These are phyloP conservation scores for Lepidopterella palustris DNA, from an alignment of 495 filamentous ascomycete genomes.

Conservation along the genomic window DNA sequence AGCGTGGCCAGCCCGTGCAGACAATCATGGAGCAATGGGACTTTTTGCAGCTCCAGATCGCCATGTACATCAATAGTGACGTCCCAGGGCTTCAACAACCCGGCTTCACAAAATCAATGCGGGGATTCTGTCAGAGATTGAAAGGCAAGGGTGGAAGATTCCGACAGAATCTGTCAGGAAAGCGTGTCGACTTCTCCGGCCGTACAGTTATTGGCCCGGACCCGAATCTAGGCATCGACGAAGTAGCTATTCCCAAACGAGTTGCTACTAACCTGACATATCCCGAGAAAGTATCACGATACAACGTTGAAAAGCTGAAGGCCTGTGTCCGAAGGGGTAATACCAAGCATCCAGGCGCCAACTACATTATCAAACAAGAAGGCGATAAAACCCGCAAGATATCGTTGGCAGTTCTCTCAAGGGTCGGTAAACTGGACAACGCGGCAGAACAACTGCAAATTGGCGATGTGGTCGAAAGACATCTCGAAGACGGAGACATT, in stretches of 20 bases:
- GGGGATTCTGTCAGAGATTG: slow-evolving; percentile 88
- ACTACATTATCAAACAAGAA: slow-evolving; percentile 59
- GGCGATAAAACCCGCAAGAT: slow-evolving; percentile 59
- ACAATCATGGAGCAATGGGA: slow-evolving; percentile 99
- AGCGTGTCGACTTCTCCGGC: slow-evolving; percentile 97
- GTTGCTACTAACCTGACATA: slow-evolving; percentile 95
- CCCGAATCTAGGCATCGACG: slow-evolving; percentile 85
- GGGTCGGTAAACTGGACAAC: slow-evolving; percentile 48
- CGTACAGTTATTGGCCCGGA: slow-evolving; percentile 97
- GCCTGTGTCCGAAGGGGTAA: slow-evolving; percentile 64
- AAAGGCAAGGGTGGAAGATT: slow-evolving; percentile 98
- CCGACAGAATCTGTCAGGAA: slow-evolving; percentile 91
- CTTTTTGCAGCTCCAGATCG: slow-evolving; percentile 86
- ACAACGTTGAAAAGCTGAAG: slow-evolving; percentile 77
- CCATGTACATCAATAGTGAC: slow-evolving; percentile 96
- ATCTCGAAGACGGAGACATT: slow-evolving; percentile 92
- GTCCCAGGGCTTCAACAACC: slow-evolving; percentile 78
- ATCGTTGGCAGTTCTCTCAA: slow-evolving; percentile 46
- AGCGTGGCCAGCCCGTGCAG: slow-evolving; percentile 73
- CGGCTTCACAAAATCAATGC: slow-evolving; percentile 70
- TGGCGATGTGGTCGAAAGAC: slow-evolving; percentile 88
- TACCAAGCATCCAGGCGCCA: slow-evolving; percentile 78
- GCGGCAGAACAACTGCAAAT: slow-evolving; percentile 64
- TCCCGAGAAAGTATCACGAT: slow-evolving; percentile 73
- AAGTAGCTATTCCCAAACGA: slow-evolving; percentile 83